Base-by-base conservation (phyloP, 2,329 filamentous ascomycete species). In the Hypoxylon sp. region DNA sequence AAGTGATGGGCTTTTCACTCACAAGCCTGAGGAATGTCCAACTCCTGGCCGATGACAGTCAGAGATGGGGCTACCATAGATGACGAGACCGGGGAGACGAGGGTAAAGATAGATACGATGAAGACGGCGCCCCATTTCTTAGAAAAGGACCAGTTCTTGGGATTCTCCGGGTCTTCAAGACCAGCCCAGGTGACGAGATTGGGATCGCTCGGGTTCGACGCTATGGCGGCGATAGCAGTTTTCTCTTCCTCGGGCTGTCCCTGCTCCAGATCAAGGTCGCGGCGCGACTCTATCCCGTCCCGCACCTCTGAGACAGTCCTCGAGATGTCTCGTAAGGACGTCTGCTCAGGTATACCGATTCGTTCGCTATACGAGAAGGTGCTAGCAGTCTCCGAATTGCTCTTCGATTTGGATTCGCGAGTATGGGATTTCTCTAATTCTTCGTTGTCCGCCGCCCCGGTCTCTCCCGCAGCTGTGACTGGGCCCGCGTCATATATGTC, bases 61-160 rank as follows among this genome's bases (percentile, higher is more conserved):
- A 91, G 75, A 4, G 79, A 81, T 0, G 84, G 84, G 0, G 85
- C 85, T 11, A 87, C 81, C 79, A 87, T 86, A 34, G 85, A 86
- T 3, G 86, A 88, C 1, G 85, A 84, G 6, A 88, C 80, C 0
- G 86, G 86, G 2, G 87, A 88, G 63, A 90, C 85, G 68, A 90
- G 83, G 1, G 87, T 88, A 73, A 88, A 88, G 52, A 81, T 77
- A 3, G 84, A 85, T 29, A 89, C 79, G 57, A 87, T 80, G 39
- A 87, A 77, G 1, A 85, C 83, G 19, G 83, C 83, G 1, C 78
- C 77, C 88, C 87, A 90, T 75, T 89, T 90, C 73, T 81, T 84
- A 30, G 75, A 77, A 29, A 77, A 78, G 0, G 80, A 64, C 87
- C 88, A 91, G 75, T 88, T 88, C 74, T 81, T 81, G 7, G 84